Base-by-base conservation (phyloP, 352 stramenopile genomes). In the Phytopythium litorale region DNA sequence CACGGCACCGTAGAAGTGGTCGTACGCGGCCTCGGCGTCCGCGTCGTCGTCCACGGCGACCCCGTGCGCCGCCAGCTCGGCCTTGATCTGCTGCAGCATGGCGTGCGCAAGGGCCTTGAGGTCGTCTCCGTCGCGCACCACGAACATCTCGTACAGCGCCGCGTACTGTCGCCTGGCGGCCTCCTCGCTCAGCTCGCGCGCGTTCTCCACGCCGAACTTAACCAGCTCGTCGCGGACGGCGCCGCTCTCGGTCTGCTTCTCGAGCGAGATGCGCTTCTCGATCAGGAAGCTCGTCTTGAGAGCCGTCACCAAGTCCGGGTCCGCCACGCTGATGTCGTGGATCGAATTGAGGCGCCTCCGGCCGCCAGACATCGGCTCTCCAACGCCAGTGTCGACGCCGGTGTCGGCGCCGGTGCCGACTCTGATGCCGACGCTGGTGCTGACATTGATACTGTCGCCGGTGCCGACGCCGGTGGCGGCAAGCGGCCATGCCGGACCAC, bases 251-350 rank as follows among this genome's bases (percentile, higher is more conserved):
- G 65, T 76, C 59, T 88, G 73, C 21, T 76, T 58, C 38, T 86
- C 69, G 49, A 90, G 78, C 1, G 75, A 88, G 53, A 93, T 91
- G 33, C 64, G 66, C 52, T 90, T 91, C 40, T 90, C 84, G 43
- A 88, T 81, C 21, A 93, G 51, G 55, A 91, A 92, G 13, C 73
- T 72, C 0, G 78, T 70, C 19, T 81, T 79, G 9, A 91, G 61
- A 16, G 77, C 72, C 48, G 89, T 83, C 35, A 91, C 78, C 18
- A 88, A 58, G 9, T 60, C 66, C 0, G 76, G 70, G 45, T 89
- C 80, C 4, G 78, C 75, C 15, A 64, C 25, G 11, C 72, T 80
- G 25, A 93, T 63, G 35, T 88, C 80, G 55, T 87, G 76, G 56
- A 93, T 78, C 21, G 72, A 77, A 57, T 75, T 75, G 13, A 79